Base-by-base conservation (phyloP, 2,329 filamentous ascomycete genomes). In the Aspergillus sp. region DNA sequence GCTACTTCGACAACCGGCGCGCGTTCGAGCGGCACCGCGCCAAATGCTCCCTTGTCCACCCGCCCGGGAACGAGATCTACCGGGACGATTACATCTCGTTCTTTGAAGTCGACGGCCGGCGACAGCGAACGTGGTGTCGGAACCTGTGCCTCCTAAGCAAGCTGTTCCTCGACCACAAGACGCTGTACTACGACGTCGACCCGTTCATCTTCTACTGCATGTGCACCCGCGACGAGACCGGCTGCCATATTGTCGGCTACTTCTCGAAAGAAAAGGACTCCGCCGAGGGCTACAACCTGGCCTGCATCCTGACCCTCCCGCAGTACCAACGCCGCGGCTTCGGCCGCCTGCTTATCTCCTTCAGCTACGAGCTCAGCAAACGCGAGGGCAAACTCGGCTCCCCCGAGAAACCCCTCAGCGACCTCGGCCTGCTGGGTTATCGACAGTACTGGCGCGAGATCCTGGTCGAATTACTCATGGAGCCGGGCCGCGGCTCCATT, bases 231-330 rank as follows among this genome's bases (percentile, higher is more conserved):
- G 84, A 95, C 51, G 82, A 91, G 35, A 75, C 81, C 12, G 89
- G 89, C 12, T 95, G 91, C 53, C 91, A 95, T 55, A 91, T 98
- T 46, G 89, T 96, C 15, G 91, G 91, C n/a, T 98, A 98, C 55
- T 98, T 98, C 51, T 93, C 84, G 35, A 98, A 98, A 57, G 91
- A 98, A 60, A 98, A 98, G 48, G 91, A 98, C 60, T 89, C 82
- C 24, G 86, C 86, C 0, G 93, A 98, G 50, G 86, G 84, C 17
- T 98, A 96, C 72, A 98, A 98, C 54, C 81, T 98, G 19, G 93
- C 91, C 4, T 98, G 93, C 73, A 98, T 98, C 56, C 69, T 98
- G 37, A 98, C 91, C 0, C 69, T 98, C 3, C 91, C 91, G 0
- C 93, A 98, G 55, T 96, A 93, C 49, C 91, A 98, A 60, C 78